Percentiles rank a stretch among this genome's conserved stretches.
Evolutionary conservation across 1,284 basidiomycete genomes (phyloP).

Genomic region (Anthracocystis panici-leucophaei): DNA sequence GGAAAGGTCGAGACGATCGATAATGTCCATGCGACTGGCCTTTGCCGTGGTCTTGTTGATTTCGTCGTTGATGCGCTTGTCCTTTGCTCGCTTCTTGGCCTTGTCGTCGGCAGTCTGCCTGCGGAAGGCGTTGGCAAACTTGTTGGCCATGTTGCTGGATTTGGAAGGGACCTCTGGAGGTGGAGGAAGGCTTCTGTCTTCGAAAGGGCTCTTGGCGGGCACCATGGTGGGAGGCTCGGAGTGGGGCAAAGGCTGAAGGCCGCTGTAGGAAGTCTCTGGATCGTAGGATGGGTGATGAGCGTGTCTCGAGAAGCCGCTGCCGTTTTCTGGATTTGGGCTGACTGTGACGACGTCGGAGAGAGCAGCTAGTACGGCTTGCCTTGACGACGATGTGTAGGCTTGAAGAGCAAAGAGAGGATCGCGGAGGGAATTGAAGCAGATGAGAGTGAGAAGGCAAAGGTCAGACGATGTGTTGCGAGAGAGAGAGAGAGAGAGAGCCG

Average conservation of each 20-base stretch:
- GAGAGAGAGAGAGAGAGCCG: not conserved
- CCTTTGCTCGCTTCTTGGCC: slow-evolving; percentile 54
- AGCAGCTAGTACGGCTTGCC: slow-evolving; percentile 56
- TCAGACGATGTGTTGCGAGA: slow-evolving; percentile 2
- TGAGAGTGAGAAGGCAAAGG: not conserved
- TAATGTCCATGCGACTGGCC: slow-evolving; percentile 64
- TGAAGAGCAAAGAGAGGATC: not conserved
- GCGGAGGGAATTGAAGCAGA: not conserved
- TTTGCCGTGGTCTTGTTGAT: slow-evolving; percentile 43
- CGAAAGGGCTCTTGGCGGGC: slow-evolving; percentile 53
- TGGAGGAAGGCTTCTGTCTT: slow-evolving; percentile 48
- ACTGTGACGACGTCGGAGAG: slow-evolving; percentile 62
- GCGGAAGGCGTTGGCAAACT: slow-evolving; percentile 58
- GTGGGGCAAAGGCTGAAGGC: slow-evolving; percentile 41
- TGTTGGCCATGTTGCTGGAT: slow-evolving; percentile 43
- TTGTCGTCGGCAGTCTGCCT: slow-evolving; percentile 58
- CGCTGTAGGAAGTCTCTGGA: slow-evolving; percentile 37
- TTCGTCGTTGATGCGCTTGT: slow-evolving; percentile 52
- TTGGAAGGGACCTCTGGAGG: slow-evolving; percentile 37
- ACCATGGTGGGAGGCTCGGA: slow-evolving; percentile 47
- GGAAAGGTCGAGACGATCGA: slow-evolving; percentile 66
- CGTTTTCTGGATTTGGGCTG: slow-evolving; percentile 23
- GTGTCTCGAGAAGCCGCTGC: slow-evolving; percentile 24
- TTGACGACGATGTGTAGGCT: slow-evolving; percentile 29
- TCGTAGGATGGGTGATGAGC: slow-evolving; percentile 34